Percentiles rank a stretch among this genome's conserved stretches.
phyloP scores from a whole-genome alignment of 768 basidiomycete species.

The Lepiota venenata region DNA sequence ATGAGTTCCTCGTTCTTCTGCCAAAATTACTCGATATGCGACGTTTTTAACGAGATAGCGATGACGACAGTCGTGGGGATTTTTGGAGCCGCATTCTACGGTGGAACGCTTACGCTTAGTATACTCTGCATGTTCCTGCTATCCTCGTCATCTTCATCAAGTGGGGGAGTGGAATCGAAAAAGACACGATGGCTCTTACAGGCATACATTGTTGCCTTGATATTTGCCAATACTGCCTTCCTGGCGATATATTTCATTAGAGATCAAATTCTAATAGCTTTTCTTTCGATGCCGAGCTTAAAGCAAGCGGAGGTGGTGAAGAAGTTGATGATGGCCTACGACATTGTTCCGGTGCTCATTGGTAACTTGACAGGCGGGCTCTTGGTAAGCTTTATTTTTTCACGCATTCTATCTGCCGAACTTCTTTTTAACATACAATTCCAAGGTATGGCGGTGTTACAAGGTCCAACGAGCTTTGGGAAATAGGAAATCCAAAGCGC shows the following conservation, averaged over 20 bases:
- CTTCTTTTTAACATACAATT: background rate
- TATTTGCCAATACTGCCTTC: background rate
- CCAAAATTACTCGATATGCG: no score
- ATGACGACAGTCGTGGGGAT: no score
- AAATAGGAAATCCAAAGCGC: no score
- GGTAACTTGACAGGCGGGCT: background rate
- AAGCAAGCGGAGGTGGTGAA: background rate
- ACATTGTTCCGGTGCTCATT: background rate
- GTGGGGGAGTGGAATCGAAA: background rate
- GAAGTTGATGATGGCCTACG: no score
- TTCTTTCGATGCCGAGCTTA: no score
- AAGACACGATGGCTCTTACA: no score
- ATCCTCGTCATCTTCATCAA: background rate
- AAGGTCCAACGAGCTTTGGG: background rate
- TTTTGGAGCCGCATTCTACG: background rate
- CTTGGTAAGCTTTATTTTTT: background rate
- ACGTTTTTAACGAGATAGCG: no score
- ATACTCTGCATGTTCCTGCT: background rate
- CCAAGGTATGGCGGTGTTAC: conserved; percentile 6
- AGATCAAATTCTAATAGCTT: background rate
- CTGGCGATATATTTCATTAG: no score
- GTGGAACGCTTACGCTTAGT: background rate
- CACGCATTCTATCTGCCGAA: no score
- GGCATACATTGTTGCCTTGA: background rate
- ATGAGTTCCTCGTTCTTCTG: no score